phyloP scores from a whole-genome alignment of 768 basidiomycete species.

The Mrakia hoshinonis region DNA sequence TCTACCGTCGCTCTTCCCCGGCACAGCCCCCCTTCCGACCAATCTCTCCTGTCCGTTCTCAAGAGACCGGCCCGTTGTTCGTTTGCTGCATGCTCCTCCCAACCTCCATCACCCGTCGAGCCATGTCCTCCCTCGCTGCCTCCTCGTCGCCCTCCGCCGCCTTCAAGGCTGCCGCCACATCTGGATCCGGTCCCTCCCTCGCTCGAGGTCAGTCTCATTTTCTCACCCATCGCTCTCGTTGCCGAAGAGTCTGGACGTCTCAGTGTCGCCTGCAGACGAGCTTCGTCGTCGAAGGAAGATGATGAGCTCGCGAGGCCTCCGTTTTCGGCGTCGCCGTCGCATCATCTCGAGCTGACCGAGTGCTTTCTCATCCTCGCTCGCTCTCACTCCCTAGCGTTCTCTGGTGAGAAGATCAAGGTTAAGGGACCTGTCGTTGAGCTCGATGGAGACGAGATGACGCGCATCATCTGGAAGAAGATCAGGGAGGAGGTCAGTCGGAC shows the following conservation, averaged over 20 bases:
- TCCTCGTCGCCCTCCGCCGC: neutral
- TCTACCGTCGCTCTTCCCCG: too few relatives aligned
- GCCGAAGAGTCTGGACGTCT: too few relatives aligned
- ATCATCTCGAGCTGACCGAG: neutral
- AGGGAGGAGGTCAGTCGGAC: slow-evolving; percentile 66
- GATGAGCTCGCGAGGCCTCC: neutral
- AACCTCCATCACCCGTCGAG: slow-evolving; percentile 7
- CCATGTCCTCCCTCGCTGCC: neutral
- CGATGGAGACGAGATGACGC: slow-evolving; percentile 97
- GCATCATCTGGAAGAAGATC: slow-evolving; percentile 98
- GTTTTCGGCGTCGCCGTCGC: neutral
- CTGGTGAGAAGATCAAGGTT: slow-evolving; percentile 11
- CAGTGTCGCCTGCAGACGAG: neutral
- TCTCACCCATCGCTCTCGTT: neutral
- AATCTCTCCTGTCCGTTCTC: too few relatives aligned
- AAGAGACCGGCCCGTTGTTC: neutral
- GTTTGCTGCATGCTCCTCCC: neutral
- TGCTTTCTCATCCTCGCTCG: too few relatives aligned
- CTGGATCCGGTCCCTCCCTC: neutral
- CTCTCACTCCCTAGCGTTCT: neutral
- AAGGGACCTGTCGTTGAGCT: slow-evolving; percentile 46
- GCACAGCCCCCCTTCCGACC: too few relatives aligned
- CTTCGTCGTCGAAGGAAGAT: too few relatives aligned
- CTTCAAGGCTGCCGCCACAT: neutral
- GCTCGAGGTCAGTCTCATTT: neutral